Base-by-base conservation (phyloP, 1,284 basidiomycete species). In the Peniophora sp. region DNA sequence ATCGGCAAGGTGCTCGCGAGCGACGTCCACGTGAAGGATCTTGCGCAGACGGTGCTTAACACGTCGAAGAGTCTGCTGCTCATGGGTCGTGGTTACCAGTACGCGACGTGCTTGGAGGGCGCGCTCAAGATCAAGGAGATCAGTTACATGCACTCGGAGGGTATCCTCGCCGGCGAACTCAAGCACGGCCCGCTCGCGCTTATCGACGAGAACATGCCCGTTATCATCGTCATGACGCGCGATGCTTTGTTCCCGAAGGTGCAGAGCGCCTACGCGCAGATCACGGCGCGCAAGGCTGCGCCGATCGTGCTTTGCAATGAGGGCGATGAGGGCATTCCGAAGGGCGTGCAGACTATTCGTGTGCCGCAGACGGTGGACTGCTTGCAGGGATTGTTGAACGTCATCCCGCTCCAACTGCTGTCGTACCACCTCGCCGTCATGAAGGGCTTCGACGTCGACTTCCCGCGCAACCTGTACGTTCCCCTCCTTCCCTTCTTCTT, bases 71-170 rank as follows among this genome's bases (percentile, higher is more conserved):
- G 89, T 67, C 74, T 99, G 61, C 75, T 99, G 60, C 82, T 99
- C 67, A 98, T 99, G 94, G 97, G 97, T 53, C 81, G 97, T 68
- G 97, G 97, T 47, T 49, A 3, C 34, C 84, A 81, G 66, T 83
- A 92, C 62, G 96, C 97, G 10, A 99, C 97, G 16, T 98, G 95
- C 69, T 79, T 99, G 51, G 97, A 99, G 70, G 97, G 94, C 56
- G 97, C 97, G 2, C 75, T 99, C 60, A 99, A 99, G 80, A 99
- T 99, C 77, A 99, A 99, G 77, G 97, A 99, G 77, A 94, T 98
- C 67, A 85, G 81, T 52, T 93, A 94, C 71, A 89, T 92, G 85
- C 90, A 93, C 68, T 90, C 85, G 45, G 91, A 94, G 70, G 90
- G 87, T 67, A 97, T 99, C 67, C 84, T 99, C 51, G 96, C 96